Base-by-base conservation (phyloP, 805 yeast genomes). In the Kodamaea nitidulidarum region DNA sequence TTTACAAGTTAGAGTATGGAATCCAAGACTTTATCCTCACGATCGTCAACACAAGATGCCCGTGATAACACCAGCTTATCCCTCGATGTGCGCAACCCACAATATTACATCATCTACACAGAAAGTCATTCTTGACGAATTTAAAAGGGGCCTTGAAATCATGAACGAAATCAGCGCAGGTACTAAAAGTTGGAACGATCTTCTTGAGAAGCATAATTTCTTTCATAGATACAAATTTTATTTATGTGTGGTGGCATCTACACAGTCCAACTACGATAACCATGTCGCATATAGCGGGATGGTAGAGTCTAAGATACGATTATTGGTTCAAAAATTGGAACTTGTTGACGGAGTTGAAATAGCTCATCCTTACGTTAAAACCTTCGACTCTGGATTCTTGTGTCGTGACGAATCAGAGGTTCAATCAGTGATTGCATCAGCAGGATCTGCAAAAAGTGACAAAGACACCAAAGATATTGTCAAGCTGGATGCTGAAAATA, bases 11-110 rank as follows among this genome's bases (percentile, higher is more conserved):
- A 75, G 96, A 44, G 93, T 93, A 7, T 93, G 98, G 98, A 93
- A 93, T 58, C 98, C 98, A 12, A 76, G 84, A 46, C 63, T 91
- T 3, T 93, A 93, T 56, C 83, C 93, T 1, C 87, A 80, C 51
- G 98, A 93, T 60, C 76, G 95, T 44, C 78, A 79, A 24, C 98
- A 93, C 61, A 71, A 81, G 49, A 93, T 93, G 98, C 98, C 98
- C 0, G 95, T 93, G 8, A 93, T 93, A 43, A 93, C 98, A 0
- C 98, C 98, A 0, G 98, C 98, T 0, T 88, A 88, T 56, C 96
- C 96, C 1, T 90, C 97, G 1, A 93, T 93, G 98, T 93, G 98
- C 65, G 96, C 98, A 0, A 93, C 98, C 1, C 98, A 93, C 60
- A 93, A 93, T 58, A 90, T 93, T 32, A 82, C 95, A 2, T 78